Evolutionary conservation across 176 grass and related monocot species (phyloP).

Genomic region (Oryza nivara): DNA sequence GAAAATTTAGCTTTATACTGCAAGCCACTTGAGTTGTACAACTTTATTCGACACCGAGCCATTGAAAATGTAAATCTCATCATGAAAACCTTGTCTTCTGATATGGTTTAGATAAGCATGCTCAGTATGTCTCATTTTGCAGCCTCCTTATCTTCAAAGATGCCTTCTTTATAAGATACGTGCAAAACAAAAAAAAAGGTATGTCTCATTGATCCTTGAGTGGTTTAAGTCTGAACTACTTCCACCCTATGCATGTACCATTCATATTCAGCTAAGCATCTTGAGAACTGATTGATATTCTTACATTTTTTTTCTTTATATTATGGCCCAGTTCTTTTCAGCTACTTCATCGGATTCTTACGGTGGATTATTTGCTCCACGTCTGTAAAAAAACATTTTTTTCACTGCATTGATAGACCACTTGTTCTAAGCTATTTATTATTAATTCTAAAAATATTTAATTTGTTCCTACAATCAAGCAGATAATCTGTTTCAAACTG

Average conservation of each 20-base stretch:
- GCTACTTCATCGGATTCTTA: too few relatives aligned
- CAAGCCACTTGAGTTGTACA: constrained; percentile 66
- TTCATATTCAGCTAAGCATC: constrained; percentile 25
- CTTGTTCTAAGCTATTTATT: too few relatives aligned
- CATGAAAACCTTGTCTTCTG: constrained; percentile 18
- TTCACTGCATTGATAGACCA: too few relatives aligned
- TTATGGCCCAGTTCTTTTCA: too few relatives aligned
- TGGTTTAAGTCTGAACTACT: neutral
- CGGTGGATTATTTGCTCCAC: too few relatives aligned
- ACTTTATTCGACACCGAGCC: constrained; percentile 62
- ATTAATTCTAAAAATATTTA: too few relatives aligned
- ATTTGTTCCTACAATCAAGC: too few relatives aligned
- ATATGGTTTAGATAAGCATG: constrained; percentile 24
- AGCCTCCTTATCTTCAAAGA: constrained; percentile 90
- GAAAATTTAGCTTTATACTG: constrained; percentile 64
- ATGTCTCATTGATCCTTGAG: constrained; percentile 32
- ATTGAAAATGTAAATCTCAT: constrained; percentile 58
- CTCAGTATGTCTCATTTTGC: constrained; percentile 33
- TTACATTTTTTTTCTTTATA: neutral
- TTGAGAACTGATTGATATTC: constrained; percentile 1
- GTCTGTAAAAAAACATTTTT: too few relatives aligned
- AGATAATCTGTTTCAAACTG: too few relatives aligned
- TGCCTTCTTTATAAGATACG: constrained; percentile 76
- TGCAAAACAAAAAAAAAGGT: constrained; percentile 79
- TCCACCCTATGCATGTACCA: neutral